Percentiles rank a stretch among this genome's conserved stretches.
Evolutionary conservation across 148 eudicot species (phyloP).

Genomic region (Nyssa sinensis): DNA sequence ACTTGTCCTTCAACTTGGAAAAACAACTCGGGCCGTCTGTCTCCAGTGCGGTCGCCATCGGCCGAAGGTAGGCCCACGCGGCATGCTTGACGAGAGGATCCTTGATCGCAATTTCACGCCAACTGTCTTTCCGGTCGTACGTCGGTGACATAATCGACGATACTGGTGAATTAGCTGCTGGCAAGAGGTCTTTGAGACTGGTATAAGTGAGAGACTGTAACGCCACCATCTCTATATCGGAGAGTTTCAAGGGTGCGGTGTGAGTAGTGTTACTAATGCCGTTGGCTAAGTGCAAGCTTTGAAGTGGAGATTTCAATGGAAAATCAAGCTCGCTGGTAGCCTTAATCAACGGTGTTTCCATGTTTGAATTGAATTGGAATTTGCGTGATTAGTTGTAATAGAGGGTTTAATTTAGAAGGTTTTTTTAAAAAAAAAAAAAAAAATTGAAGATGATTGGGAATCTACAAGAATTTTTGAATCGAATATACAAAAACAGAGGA

Average conservation of each 20-base stretch:
- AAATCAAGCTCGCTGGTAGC: background rate
- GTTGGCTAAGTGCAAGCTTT: background rate
- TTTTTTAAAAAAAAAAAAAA: too few relatives aligned
- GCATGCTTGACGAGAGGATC: conserved; percentile 44
- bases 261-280: background rate
- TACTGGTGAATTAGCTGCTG: conserved; percentile 20
- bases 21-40: background rate
- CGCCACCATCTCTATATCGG: conserved; percentile 26
- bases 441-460: background rate
- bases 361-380: background rate
- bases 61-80: conserved; percentile 48
- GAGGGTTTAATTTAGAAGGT: too few relatives aligned
- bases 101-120: conserved; percentile 41
- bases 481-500: too few relatives aligned
- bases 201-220: conserved; percentile 20
- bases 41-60: conserved; percentile 22
- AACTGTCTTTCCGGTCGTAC: conserved; percentile 22
- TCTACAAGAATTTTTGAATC: too few relatives aligned
- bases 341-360: conserved; percentile 7
- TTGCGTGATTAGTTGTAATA: background rate
- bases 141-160: conserved; percentile 10
- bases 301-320: background rate
- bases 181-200: conserved; percentile 32
- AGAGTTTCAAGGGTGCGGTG: background rate
- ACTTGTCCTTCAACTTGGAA: conserved; percentile 20